Conservation (phyloP, 805 yeast genomes). For the Metschnikowia koreensis region DNA sequence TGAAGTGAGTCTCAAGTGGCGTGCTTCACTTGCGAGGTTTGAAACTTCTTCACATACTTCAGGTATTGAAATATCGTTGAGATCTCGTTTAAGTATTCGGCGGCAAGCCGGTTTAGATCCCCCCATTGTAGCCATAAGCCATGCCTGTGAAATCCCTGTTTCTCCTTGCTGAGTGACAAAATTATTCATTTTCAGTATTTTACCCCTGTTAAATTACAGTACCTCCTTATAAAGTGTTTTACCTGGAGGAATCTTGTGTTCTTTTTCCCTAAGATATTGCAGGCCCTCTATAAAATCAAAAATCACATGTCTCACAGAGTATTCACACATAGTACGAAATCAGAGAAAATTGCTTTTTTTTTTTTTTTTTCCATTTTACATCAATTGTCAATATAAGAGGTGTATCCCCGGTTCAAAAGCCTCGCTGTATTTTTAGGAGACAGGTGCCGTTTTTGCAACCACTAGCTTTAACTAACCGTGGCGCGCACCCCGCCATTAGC, state of each 20-base stretch:
- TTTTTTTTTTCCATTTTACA: too few relatives aligned
- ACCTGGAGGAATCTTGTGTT: too few relatives aligned
- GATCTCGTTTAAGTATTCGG: constrained; percentile 29
- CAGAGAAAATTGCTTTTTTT: neutral
- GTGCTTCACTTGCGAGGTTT: constrained; percentile 16
- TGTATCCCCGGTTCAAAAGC: neutral
- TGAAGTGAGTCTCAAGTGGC: constrained; percentile 36
- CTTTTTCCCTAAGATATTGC: too few relatives aligned
- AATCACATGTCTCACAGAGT: too few relatives aligned
- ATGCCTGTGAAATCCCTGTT: constrained; percentile 24
- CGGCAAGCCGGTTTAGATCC: constrained; percentile 24
- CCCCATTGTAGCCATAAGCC: constrained; percentile 45
- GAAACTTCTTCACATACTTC: constrained; percentile 32
- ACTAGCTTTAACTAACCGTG: neutral
- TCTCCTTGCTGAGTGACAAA: constrained; percentile 1
- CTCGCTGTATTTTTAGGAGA: neutral
- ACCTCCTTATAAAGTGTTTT: too few relatives aligned
- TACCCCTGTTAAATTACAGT: too few relatives aligned
- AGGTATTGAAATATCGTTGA: constrained; percentile 42
- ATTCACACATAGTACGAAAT: neutral
- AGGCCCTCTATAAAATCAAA: too few relatives aligned
- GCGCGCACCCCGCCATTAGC: constrained; percentile 8
- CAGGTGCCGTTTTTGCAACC: constrained; percentile 5
- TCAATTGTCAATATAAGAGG: neutral
- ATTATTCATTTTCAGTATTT: neutral